Conservation (phyloP, 768 basidiomycete genomes). For the Podaxis sp. region DNA sequence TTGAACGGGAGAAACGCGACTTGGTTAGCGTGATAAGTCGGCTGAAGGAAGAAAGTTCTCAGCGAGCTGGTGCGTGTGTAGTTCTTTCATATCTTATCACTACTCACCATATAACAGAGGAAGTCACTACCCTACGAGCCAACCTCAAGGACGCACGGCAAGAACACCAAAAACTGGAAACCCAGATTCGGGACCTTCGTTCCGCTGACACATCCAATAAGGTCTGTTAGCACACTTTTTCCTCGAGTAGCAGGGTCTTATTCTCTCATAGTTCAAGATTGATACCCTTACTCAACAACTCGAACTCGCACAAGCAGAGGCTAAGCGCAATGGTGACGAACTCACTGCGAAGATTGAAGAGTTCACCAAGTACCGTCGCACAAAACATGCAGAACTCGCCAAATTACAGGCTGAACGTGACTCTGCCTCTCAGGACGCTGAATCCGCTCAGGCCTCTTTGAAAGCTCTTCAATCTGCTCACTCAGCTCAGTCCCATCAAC, state of each 20-base stretch:
- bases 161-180: slow-evolving; percentile 67
- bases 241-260: not conserved
- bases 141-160: slow-evolving; percentile 75
- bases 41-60: slow-evolving; percentile 70
- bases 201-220: slow-evolving; percentile 77
- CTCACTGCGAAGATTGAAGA: slow-evolving; percentile 76
- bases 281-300: slow-evolving; percentile 84
- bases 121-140: slow-evolving; percentile 64
- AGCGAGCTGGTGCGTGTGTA: slow-evolving; percentile 66
- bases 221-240: slow-evolving; percentile 36
- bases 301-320: slow-evolving; percentile 72
- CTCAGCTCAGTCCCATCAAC: slow-evolving; percentile 67
- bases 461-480: slow-evolving; percentile 75
- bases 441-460: slow-evolving; percentile 65
- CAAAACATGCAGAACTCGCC: slow-evolving; percentile 76
- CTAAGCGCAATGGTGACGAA: slow-evolving; percentile 68
- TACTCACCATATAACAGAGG: slow-evolving; percentile 46
- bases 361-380: slow-evolving; percentile 78
- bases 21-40: slow-evolving; percentile 81
- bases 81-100: slow-evolving; percentile 5
- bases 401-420: slow-evolving; percentile 80
- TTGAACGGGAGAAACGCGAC: slow-evolving; percentile 89
- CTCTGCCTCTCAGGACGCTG: slow-evolving; percentile 63
- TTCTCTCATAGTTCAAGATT: slow-evolving; percentile 69
- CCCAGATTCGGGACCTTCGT: slow-evolving; percentile 69